Evolutionary conservation across 805 yeast genomes (phyloP).

Genomic region (Metschnikowia borealis): DNA sequence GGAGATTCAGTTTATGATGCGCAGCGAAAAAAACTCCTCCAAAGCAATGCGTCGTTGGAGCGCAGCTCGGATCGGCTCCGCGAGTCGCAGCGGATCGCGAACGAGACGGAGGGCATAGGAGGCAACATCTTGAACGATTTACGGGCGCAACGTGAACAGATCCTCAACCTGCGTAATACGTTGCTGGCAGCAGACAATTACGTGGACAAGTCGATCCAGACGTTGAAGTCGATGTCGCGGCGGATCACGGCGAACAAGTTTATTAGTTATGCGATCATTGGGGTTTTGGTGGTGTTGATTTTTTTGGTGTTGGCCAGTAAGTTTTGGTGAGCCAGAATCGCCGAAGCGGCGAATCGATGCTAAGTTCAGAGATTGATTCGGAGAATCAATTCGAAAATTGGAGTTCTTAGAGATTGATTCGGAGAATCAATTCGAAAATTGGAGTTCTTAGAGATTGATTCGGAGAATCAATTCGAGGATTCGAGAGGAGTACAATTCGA

Average conservation of each 20-base stretch:
- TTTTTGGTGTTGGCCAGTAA: slow-evolving; percentile 80
- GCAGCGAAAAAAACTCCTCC: slow-evolving; percentile 78
- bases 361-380: too few relatives aligned
- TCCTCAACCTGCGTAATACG: slow-evolving; percentile 79
- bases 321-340: slow-evolving; percentile 51
- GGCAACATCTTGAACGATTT: slow-evolving; percentile 84
- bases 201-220: slow-evolving; percentile 83
- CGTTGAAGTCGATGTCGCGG: slow-evolving; percentile 87
- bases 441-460: too few relatives aligned
- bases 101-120: slow-evolving; percentile 90
- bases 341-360: too few relatives aligned
- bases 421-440: neutral
- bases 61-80: slow-evolving; percentile 76
- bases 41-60: slow-evolving; percentile 75
- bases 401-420: too few relatives aligned
- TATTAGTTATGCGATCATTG: slow-evolving; percentile 88
- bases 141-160: slow-evolving; percentile 90
- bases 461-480: too few relatives aligned
- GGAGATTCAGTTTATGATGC: slow-evolving; percentile 35
- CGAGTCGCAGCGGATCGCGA: slow-evolving; percentile 85
- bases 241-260: slow-evolving; percentile 87
- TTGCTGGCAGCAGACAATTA: slow-evolving; percentile 86
- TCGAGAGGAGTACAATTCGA: too few relatives aligned
- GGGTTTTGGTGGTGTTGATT: slow-evolving; percentile 75
- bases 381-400: too few relatives aligned